Evolutionary conservation across 805 yeast genomes (phyloP).

Genomic region (Kregervanrija fluxuum): DNA sequence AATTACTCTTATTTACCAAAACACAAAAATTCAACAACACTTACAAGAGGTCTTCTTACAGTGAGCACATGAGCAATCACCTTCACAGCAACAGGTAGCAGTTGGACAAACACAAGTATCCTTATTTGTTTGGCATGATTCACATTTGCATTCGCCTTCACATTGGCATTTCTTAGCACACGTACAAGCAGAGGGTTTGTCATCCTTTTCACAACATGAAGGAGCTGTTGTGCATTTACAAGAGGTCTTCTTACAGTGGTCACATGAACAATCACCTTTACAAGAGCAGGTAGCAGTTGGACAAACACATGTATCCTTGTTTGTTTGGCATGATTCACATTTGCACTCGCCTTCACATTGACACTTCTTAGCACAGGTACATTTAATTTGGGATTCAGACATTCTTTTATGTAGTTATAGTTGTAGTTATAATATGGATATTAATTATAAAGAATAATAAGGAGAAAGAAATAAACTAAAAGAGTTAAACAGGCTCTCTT

Average conservation of each 20-base stretch:
- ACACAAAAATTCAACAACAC: neutral
- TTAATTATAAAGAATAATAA: too few species aligned
- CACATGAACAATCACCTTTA: constrained; percentile 6
- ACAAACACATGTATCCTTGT: constrained; percentile 7
- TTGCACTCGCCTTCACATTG: constrained; percentile 1
- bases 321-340: constrained; percentile 7
- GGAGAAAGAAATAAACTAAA: too few species aligned
- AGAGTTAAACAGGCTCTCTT: too few species aligned
- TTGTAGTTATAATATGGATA: too few species aligned
- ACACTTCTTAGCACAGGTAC: neutral
- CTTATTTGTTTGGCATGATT: constrained; percentile 3
- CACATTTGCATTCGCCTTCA: constrained; percentile 8
- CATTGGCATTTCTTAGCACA: constrained; percentile 1
- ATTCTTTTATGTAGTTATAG: too few species aligned
- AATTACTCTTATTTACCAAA: neutral
- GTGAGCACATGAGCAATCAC: constrained; percentile 4
- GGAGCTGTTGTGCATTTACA: constrained; percentile 1
- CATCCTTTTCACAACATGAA: neutral
- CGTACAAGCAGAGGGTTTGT: neutral
- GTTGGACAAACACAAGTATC: neutral
- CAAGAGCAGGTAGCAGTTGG: constrained; percentile 8
- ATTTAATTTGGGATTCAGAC: neutral
- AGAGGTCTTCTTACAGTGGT: constrained; percentile 1
- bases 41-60: constrained; percentile 2
- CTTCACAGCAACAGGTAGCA: neutral